These are phyloP conservation scores for Podila verticillata DNA, from an alignment of 192 early-diverging fungal genomes.

Conservation along the genomic window DNA sequence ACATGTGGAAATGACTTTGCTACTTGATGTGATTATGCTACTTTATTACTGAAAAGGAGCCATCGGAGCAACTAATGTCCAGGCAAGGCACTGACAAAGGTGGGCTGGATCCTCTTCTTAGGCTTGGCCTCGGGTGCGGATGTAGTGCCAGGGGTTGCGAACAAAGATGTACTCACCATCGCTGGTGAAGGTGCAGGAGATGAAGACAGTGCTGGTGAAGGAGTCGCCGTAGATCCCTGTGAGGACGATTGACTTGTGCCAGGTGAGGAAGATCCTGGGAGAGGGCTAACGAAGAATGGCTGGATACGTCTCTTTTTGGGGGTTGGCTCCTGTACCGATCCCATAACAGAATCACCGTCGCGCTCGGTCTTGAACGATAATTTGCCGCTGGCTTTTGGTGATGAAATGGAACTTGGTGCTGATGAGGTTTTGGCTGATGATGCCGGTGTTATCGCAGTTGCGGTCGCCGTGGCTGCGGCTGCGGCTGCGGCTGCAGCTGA, in stretches of 20 bases:
- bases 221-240: neutral
- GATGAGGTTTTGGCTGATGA: neutral
- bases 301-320: conserved; percentile 43
- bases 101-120: conserved; percentile 45
- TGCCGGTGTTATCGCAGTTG: neutral
- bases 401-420: neutral
- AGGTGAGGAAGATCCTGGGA: conserved; percentile 8
- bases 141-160: neutral
- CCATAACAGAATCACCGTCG: conserved; percentile 42
- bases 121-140: conserved; percentile 9
- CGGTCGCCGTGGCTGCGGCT: neutral
- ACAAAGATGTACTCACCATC: neutral
- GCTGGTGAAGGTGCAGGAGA: neutral
- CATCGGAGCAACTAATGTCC: conserved; percentile 7
- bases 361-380: conserved; percentile 25
- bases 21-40: too few species aligned
- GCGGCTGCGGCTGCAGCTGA: neutral
- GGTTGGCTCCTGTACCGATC: conserved; percentile 13
- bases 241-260: too few species aligned
- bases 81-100: conserved; percentile 42
- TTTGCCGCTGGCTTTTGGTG: conserved; percentile 1
- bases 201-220: neutral
- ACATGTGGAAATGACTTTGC: too few species aligned
- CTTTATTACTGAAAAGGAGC: too few species aligned
- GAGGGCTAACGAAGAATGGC: conserved; percentile 25